Conservation (phyloP, 2,329 filamentous ascomycete genomes). For the Immersiporthe knoxdaviesiana region DNA sequence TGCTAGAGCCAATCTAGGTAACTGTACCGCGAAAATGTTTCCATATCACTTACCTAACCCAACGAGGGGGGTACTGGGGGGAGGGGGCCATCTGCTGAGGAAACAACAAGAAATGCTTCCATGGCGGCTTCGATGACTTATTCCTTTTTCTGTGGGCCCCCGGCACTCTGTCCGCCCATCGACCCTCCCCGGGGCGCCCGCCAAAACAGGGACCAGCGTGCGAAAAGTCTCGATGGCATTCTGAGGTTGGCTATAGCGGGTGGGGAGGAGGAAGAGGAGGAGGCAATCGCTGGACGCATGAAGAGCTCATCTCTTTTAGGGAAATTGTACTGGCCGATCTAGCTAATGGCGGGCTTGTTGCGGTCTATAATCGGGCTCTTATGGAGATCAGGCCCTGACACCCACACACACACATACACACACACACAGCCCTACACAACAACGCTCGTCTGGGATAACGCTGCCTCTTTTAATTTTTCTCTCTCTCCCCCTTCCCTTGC, state of each 20-base stretch:
- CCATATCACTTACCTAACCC: slow-evolving; percentile 30
- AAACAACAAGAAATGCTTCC: slow-evolving; percentile 32
- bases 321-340: slow-evolving; percentile 46
- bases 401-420: too few species aligned
- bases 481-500: slow-evolving; percentile 6
- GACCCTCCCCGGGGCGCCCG: slow-evolving; percentile 37
- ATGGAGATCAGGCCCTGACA: slow-evolving; percentile 41
- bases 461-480: neutral
- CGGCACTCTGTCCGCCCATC: slow-evolving; percentile 19
- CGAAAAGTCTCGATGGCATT: slow-evolving; percentile 7
- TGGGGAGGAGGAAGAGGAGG: too few species aligned
- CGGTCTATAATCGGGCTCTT: slow-evolving; percentile 44
- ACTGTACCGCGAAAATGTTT: slow-evolving; percentile 17
- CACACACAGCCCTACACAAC: slow-evolving; percentile 34
- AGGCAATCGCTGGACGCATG: slow-evolving; percentile 42
- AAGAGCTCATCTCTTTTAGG: slow-evolving; percentile 46
- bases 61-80: slow-evolving; percentile 12
- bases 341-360: slow-evolving; percentile 37
- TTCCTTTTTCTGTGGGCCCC: slow-evolving; percentile 48
- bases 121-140: slow-evolving; percentile 45
- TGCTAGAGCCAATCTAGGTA: slow-evolving; percentile 12
- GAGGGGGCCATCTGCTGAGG: slow-evolving; percentile 14
- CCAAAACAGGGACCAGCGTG: slow-evolving; percentile 35
- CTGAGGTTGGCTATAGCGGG: neutral
- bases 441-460: slow-evolving; percentile 14